These are phyloP conservation scores for Amoebophrya sp. DNA, from an alignment of 169 alveolate species.

Conservation along the genomic window DNA sequence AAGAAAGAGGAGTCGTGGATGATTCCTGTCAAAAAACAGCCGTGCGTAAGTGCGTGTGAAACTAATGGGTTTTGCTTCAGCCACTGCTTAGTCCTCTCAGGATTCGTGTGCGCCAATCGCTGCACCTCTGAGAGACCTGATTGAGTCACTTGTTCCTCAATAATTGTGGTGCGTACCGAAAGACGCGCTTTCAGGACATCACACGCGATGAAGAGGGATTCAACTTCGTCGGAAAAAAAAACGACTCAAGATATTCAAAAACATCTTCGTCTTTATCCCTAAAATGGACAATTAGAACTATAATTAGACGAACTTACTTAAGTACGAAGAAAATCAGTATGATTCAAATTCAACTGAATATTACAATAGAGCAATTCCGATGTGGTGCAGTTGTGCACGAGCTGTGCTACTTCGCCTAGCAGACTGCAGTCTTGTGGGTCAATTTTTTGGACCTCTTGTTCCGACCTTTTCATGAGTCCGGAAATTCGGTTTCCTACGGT, in stretches of 20 bases:
- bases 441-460: neutral
- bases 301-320: too few relatives aligned
- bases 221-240: neutral
- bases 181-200: too few relatives aligned
- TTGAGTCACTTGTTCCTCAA: neutral
- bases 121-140: neutral
- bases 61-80: neutral
- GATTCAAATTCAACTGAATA: too few relatives aligned
- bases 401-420: neutral
- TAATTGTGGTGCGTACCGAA: neutral
- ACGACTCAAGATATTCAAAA: neutral
- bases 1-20: neutral
- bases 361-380: neutral
- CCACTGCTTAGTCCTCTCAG: neutral
- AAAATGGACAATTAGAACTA: too few relatives aligned
- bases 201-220: too few relatives aligned
- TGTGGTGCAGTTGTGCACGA: neutral
- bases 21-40: neutral
- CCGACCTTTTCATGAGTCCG: constrained; percentile 2
- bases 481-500: neutral
- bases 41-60: neutral
- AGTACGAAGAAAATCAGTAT: too few relatives aligned
- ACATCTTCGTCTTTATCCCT: too few relatives aligned
- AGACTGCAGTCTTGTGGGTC: neutral
- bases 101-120: neutral